Conservation (phyloP, 2,329 filamentous ascomycete species). For the Daldinia eschscholtzii region DNA sequence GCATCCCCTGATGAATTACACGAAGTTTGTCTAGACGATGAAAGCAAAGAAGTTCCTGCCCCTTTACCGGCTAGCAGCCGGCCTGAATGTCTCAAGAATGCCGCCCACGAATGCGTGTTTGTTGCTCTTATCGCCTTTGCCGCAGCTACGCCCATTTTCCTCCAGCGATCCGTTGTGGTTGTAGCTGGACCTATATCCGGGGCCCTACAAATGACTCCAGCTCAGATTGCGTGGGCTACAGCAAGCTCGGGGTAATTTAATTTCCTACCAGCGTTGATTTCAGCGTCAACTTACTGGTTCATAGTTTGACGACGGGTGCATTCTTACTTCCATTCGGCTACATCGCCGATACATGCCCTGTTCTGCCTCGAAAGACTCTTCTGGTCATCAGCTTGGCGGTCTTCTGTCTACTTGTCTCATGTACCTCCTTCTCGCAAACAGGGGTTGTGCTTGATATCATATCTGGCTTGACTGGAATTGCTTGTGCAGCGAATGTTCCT, state of each 20-base stretch:
- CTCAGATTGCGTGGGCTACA: constrained; percentile 51
- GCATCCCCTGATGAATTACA: constrained; percentile 47
- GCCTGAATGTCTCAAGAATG: constrained; percentile 48
- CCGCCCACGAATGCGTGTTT: constrained; percentile 49
- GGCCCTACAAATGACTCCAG: constrained; percentile 49
- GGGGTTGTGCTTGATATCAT: constrained; percentile 52
- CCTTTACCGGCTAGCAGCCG: constrained; percentile 46
- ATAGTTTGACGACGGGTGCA: constrained; percentile 50
- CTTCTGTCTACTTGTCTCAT: constrained; percentile 49
- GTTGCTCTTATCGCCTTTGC: constrained; percentile 51
- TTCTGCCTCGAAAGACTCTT: constrained; percentile 50
- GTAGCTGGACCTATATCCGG: constrained; percentile 48
- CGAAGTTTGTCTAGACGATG: constrained; percentile 51
- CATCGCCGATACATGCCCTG: constrained; percentile 48
- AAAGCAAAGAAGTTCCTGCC: constrained; percentile 38
- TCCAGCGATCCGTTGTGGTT: constrained; percentile 52
- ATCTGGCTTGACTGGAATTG: constrained; percentile 51
- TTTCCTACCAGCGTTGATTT: neutral
- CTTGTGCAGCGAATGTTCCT: constrained; percentile 53
- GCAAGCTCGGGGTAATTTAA: constrained; percentile 51
- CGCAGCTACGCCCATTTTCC: constrained; percentile 52
- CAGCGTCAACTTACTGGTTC: constrained; percentile 8
- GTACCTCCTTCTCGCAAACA: constrained; percentile 47
- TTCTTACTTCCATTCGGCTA: constrained; percentile 53
- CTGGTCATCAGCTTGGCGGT: constrained; percentile 48